Evolutionary conservation across 176 grass and related monocot species (phyloP).

Genomic region (Elaeis guineensis): DNA sequence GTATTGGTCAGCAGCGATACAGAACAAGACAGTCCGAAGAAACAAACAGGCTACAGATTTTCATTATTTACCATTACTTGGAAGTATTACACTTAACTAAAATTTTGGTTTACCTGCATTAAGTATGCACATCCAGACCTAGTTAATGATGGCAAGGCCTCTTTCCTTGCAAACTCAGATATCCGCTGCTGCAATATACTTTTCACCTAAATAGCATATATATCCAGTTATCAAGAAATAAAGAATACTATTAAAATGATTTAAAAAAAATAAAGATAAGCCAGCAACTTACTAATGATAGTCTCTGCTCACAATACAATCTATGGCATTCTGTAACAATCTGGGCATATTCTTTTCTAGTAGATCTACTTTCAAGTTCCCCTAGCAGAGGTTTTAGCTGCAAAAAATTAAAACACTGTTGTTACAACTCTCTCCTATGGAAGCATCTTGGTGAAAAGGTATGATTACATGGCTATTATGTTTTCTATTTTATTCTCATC

Average conservation of each 20-base stretch:
- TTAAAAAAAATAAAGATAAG: constrained; percentile 7
- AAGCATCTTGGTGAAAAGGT: too few relatives aligned
- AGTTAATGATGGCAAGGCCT: constrained; percentile 86
- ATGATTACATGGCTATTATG: too few relatives aligned
- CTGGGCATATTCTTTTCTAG: constrained; percentile 72
- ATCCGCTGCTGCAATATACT: constrained; percentile 87
- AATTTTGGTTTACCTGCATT: constrained; percentile 53
- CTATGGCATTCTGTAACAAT: constrained; percentile 92
- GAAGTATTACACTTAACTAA: too few relatives aligned
- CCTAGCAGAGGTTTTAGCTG: constrained; percentile 87
- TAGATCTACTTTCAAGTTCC: constrained; percentile 86
- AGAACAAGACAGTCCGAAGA: too few relatives aligned
- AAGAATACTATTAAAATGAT: constrained; percentile 4
- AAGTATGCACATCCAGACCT: constrained; percentile 95
- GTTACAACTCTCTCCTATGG: too few relatives aligned
- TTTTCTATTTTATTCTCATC: too few relatives aligned
- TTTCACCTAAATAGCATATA: constrained; percentile 48
- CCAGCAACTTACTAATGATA: constrained; percentile 21
- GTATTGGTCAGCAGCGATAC: too few relatives aligned
- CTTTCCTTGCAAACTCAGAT: constrained; percentile 74
- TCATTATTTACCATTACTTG: too few relatives aligned
- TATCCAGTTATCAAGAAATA: constrained; percentile 6
- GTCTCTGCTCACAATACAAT: constrained; percentile 94
- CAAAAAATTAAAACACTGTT: neutral
- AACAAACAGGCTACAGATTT: too few relatives aligned